phyloP scores from a whole-genome alignment of 2,329 filamentous ascomycete genomes.

The Ascochyta rabiei region DNA sequence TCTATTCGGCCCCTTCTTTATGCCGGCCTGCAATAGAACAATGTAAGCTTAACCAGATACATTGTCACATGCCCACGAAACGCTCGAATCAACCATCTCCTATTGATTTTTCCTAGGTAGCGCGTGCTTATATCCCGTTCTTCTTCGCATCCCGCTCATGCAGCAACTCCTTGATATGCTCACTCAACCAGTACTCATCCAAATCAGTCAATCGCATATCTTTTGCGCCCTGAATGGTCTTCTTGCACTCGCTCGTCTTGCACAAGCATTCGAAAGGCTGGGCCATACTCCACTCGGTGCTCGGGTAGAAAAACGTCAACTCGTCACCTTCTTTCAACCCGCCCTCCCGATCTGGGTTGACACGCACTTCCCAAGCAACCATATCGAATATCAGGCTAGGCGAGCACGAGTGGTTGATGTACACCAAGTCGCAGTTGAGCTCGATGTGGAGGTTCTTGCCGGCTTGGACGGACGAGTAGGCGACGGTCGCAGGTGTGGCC shows the following conservation, averaged over 20 bases:
- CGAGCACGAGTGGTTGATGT: slow-evolving; percentile 62
- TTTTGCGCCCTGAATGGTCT: slow-evolving; percentile 67
- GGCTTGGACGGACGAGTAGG: slow-evolving; percentile 61
- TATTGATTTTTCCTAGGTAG: no score
- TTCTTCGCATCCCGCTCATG: slow-evolving; percentile 25
- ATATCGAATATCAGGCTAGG: slow-evolving; percentile 63
- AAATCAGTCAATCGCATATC: slow-evolving; percentile 63
- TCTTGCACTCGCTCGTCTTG: slow-evolving; percentile 62
- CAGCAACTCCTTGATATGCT: slow-evolving; percentile 42
- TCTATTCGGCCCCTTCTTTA: no score
- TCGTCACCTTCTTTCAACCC: slow-evolving; percentile 49
- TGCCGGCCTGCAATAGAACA: no score
- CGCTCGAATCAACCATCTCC: no score
- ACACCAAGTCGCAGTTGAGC: slow-evolving; percentile 62
- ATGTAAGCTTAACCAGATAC: no score
- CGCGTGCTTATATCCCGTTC: slow-evolving; percentile 1
- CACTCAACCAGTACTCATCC: slow-evolving; percentile 57
- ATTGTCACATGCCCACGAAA: no score
- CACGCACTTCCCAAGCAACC: slow-evolving; percentile 58
- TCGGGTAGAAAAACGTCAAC: slow-evolving; percentile 73
- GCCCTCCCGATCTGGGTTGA: slow-evolving; percentile 49
- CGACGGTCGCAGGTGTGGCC: slow-evolving; percentile 52
- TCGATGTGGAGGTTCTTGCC: slow-evolving; percentile 59
- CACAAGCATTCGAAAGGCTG: slow-evolving; percentile 74
- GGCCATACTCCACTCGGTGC: slow-evolving; percentile 76